phyloP scores from a whole-genome alignment of 2,329 filamentous ascomycete genomes.

The Xylaria multiplex region DNA sequence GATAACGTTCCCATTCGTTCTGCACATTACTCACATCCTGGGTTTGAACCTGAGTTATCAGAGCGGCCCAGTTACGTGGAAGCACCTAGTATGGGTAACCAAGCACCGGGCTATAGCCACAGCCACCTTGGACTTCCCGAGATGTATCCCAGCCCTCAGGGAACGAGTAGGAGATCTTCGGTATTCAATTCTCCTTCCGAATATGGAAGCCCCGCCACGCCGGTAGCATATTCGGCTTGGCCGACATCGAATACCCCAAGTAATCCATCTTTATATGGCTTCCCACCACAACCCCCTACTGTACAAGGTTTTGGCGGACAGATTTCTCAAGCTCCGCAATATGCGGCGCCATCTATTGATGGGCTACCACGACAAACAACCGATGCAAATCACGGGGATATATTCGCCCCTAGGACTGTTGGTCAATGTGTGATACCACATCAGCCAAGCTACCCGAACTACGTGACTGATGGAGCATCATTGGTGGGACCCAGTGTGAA shows the following conservation, averaged over 20 bases:
- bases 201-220: slow-evolving; percentile 55
- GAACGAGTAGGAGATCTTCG: slow-evolving; percentile 58
- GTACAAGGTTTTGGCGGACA: slow-evolving; percentile 47
- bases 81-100: slow-evolving; percentile 38
- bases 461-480: slow-evolving; percentile 35
- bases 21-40: slow-evolving; percentile 19
- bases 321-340: slow-evolving; percentile 21
- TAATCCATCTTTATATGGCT: slow-evolving; percentile 58
- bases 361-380: slow-evolving; percentile 44
- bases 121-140: slow-evolving; percentile 56
- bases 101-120: slow-evolving; percentile 39
- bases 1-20: slow-evolving; percentile 12
- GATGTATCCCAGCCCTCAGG: slow-evolving; percentile 58
- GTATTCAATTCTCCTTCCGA: slow-evolving; percentile 57
- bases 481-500: slow-evolving; percentile 33
- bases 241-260: slow-evolving; percentile 56
- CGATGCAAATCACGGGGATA: slow-evolving; percentile 42
- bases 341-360: slow-evolving; percentile 43
- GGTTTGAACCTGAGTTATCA: slow-evolving; percentile 56
- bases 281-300: slow-evolving; percentile 53
- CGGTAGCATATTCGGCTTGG: slow-evolving; percentile 58
- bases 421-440: slow-evolving; percentile 29
- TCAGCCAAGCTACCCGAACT: slow-evolving; percentile 36
- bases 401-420: slow-evolving; percentile 44
- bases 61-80: slow-evolving; percentile 50